Conservation (phyloP, 2,329 filamentous ascomycete genomes). For the Botryotinia convoluta region DNA sequence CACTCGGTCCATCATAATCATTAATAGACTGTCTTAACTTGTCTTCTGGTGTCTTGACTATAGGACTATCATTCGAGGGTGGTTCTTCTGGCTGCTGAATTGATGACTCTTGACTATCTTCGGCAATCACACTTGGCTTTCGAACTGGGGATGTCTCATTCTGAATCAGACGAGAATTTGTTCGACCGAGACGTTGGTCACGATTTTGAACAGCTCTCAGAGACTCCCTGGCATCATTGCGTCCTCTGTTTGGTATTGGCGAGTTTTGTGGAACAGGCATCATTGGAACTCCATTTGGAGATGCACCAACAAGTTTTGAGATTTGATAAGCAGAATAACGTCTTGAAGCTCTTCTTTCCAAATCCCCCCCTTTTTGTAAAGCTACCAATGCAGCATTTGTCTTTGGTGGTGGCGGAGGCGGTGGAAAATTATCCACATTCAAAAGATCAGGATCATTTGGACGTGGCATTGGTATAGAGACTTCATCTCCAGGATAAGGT, state of each 20-base stretch:
- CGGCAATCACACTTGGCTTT: conserved; percentile 58
- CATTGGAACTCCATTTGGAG: conserved; percentile 79
- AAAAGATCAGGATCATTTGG: conserved; percentile 44
- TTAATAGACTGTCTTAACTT: conserved; percentile 42
- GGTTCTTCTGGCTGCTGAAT: conserved; percentile 41
- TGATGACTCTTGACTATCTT: conserved; percentile 42
- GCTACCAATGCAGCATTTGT: conserved; percentile 88
- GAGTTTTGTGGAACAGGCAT: conserved; percentile 80
- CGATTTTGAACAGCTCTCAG: conserved; percentile 68
- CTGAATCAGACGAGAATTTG: conserved; percentile 42
- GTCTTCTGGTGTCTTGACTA: conserved; percentile 60
- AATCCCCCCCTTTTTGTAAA: conserved; percentile 84
- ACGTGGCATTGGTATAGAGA: conserved; percentile 47
- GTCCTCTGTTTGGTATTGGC: conserved; percentile 79
- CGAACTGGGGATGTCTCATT: conserved; percentile 63
- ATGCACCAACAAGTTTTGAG: conserved; percentile 82
- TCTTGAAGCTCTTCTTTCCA: conserved; percentile 88
- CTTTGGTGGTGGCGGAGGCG: conserved; percentile 76
- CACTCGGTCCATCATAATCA: conserved; percentile 45
- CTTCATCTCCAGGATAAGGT: conserved; percentile 65
- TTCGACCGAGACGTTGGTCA: conserved; percentile 51
- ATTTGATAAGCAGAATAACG: conserved; percentile 97
- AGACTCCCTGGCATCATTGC: conserved; percentile 75
- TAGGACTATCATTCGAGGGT: conserved; percentile 38
- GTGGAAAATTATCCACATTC: conserved; percentile 61